Evolutionary conservation across 768 basidiomycete species (phyloP), one percentile per base, ranked within the genome.

Genomic region (Tephrocybe rancida): DNA sequence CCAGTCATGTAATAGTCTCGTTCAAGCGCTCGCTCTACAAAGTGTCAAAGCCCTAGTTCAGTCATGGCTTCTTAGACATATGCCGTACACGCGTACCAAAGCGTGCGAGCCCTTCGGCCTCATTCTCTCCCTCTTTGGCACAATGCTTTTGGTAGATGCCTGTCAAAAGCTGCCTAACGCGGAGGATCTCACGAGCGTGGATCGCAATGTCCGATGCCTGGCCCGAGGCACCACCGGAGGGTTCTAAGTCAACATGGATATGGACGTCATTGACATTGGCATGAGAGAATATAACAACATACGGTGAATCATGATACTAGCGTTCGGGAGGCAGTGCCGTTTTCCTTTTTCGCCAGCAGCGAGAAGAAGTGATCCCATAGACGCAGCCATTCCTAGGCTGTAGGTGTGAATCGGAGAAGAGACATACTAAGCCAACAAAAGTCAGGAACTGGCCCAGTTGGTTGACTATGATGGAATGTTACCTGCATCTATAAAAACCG

Each of bases 261-360:
- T 41, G 39, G 21, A 19, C 39, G 39, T 47, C 19, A 41, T 39
- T 24, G 27, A 9, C 10, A 18, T 14, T 53, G 35, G 18, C 35
- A 45, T 35, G 42, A 13, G 53, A 41, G 51, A 37, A 37, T 5
- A 38, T 34, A 27, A 21, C 56, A 41, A 71, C 79, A 56, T 67
- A 96, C 95, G 96, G 69, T 98, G 96, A 50, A 98, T 98, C 96
- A 98, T 98, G 64, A 98, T 93, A 66, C 90, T 92, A 18, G 94
- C 88, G 67, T 98, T 91, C 11, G 94, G 93, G 53, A 98, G 80
- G 61, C 90, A 90, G 67, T 94, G 94, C 26, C 96, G 81, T 68
- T 95, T 93, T 30, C 95, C 95, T 60, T 80, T 86, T 73, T 90
- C 93, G 30, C 94, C 95, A 44, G 93, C 94, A 9, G 93, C 90